These are phyloP conservation scores for Seiridium unicorne DNA, from an alignment of 2,329 filamentous ascomycete species.

Conservation along the genomic window DNA sequence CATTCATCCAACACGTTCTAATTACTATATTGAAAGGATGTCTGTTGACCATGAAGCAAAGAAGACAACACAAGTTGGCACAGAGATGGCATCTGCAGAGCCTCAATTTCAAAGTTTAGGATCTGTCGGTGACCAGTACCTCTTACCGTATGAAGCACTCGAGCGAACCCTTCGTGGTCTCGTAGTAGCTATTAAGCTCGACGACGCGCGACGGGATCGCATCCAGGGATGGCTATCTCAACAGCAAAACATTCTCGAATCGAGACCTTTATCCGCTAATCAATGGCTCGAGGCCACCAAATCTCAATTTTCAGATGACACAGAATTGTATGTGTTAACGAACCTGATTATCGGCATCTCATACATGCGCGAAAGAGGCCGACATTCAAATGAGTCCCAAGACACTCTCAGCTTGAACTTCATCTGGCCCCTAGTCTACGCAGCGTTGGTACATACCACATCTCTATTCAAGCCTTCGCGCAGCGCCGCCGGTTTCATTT, in stretches of 20 bases:
- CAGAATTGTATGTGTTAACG: background rate
- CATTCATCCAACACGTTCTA: too few relatives aligned
- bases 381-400: background rate
- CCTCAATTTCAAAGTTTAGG: background rate
- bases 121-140: background rate
- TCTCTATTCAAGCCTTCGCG: constrained; percentile 15
- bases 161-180: background rate
- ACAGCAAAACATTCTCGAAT: background rate
- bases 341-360: constrained; percentile 1
- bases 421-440: background rate
- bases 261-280: background rate
- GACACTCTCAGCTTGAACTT: background rate
- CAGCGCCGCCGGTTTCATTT: constrained; percentile 32
- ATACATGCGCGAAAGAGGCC: constrained; percentile 4
- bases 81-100: background rate
- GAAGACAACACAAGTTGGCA: background rate
- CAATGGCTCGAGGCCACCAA: background rate
- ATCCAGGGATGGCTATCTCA: background rate
- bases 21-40: too few relatives aligned
- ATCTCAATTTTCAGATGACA: background rate
- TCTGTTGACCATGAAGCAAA: too few relatives aligned
- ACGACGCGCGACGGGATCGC: background rate
- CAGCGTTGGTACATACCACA: background rate
- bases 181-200: background rate
- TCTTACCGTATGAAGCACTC: background rate